Evolutionary conservation across 768 basidiomycete genomes (phyloP).

Genomic region (Pluteus cervinus): DNA sequence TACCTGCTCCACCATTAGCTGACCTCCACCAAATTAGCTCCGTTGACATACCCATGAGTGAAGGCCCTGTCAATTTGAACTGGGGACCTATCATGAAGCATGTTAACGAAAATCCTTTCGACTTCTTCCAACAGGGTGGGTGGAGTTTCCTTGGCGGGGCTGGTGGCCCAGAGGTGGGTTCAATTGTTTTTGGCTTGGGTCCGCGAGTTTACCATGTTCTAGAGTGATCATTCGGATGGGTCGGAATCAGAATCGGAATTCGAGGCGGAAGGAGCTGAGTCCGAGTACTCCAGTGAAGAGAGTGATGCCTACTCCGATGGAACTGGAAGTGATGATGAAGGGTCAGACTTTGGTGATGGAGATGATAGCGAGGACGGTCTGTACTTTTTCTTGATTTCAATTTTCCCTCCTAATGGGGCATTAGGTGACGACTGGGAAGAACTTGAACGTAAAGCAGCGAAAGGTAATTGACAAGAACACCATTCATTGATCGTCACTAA

Average conservation of each 20-base stretch:
- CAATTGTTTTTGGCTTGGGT: not conserved
- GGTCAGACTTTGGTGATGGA: slow-evolving; percentile 66
- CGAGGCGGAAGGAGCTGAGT: slow-evolving; percentile 50
- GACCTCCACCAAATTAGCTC: slow-evolving; percentile 48
- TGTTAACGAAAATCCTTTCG: slow-evolving; percentile 91
- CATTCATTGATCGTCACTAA: too few species aligned
- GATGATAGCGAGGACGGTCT: slow-evolving; percentile 50
- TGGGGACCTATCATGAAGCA: slow-evolving; percentile 99
- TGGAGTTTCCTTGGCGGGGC: slow-evolving; percentile 86
- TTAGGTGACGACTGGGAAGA: slow-evolving; percentile 95
- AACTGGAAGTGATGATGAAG: slow-evolving; percentile 50
- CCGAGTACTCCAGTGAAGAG: slow-evolving; percentile 46
- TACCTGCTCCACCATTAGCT: slow-evolving; percentile 6
- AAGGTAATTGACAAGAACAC: slow-evolving; percentile 46
- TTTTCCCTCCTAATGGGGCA: slow-evolving; percentile 8
- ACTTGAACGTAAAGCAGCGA: slow-evolving; percentile 85
- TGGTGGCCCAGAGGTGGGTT: slow-evolving; percentile 62
- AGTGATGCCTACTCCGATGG: too few species aligned
- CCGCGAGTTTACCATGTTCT: slow-evolving; percentile 2
- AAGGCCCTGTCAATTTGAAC: slow-evolving; percentile 95
- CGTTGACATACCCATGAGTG: slow-evolving; percentile 92
- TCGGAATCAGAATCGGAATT: slow-evolving; percentile 50
- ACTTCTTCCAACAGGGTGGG: slow-evolving; percentile 95
- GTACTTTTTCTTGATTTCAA: slow-evolving; percentile 2
- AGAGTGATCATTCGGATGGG: slow-evolving; percentile 37